These are phyloP conservation scores for Aspergillus asperescens DNA, from an alignment of 495 filamentous ascomycete species.

Conservation along the genomic window DNA sequence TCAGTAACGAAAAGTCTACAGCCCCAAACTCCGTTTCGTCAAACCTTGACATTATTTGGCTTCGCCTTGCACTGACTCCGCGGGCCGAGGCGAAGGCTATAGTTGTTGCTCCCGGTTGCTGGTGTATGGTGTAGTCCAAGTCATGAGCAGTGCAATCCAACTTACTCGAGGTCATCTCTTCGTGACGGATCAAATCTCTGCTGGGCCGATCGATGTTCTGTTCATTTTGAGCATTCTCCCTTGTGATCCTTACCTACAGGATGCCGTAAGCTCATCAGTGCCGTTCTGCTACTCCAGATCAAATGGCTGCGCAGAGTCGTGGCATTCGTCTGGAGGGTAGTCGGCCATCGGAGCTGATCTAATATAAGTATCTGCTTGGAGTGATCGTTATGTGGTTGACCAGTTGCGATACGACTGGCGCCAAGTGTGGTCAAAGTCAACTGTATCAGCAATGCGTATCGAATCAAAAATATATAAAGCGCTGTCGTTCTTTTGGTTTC, in stretches of 20 bases:
- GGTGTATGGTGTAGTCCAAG: not conserved
- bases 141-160: not conserved
- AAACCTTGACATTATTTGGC: slow-evolving; percentile 4
- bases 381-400: not conserved
- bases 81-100: not conserved
- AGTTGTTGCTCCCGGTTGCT: not conserved
- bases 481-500: not conserved
- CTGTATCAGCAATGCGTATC: not conserved
- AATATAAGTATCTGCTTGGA: no score
- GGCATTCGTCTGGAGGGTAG: not conserved
- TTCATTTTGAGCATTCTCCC: not conserved
- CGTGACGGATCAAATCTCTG: not conserved
- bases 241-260: not conserved
- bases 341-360: no score
- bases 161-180: not conserved
- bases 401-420: not conserved
- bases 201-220: not conserved
- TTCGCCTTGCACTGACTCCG: slow-evolving; percentile 2
- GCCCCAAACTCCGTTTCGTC: not conserved
- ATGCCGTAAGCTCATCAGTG: not conserved
- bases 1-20: not conserved
- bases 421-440: not conserved
- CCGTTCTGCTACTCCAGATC: not conserved
- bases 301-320: not conserved
- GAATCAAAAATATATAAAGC: not conserved